phyloP scores from a whole-genome alignment of 345 rosid genomes.

The Euphorbia tirucalli region DNA sequence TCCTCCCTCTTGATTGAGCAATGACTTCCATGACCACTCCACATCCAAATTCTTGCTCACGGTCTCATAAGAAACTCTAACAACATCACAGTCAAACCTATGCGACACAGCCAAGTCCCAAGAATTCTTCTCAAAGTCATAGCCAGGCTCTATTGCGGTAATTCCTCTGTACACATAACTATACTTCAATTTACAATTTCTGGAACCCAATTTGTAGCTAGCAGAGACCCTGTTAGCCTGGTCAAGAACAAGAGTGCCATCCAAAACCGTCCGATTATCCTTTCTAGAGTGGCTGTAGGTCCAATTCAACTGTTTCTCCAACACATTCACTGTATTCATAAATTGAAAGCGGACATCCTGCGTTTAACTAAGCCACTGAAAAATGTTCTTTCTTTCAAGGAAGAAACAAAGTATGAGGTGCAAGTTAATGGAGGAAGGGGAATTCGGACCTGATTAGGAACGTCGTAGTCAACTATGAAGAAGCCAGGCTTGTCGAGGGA shows the following conservation, averaged over 20 bases:
- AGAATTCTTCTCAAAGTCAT: constrained; percentile 34
- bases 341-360: constrained; percentile 42
- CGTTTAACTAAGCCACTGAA: neutral
- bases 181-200: constrained; percentile 32
- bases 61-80: constrained; percentile 32
- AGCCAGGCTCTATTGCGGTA: constrained; percentile 31
- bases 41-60: constrained; percentile 27
- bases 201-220: constrained; percentile 23
- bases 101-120: constrained; percentile 38
- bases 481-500: constrained; percentile 31
- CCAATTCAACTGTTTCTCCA: constrained; percentile 33
- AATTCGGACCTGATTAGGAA: constrained; percentile 20
- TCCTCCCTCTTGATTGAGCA: constrained; percentile 21
- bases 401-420: neutral
- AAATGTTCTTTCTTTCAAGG: neutral
- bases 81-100: constrained; percentile 29
- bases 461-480: constrained; percentile 27
- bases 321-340: constrained; percentile 28
- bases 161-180: constrained; percentile 28
- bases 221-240: constrained; percentile 31
- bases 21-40: constrained; percentile 32
- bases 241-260: constrained; percentile 31
- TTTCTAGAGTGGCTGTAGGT: constrained; percentile 26
- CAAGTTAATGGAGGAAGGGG: neutral
- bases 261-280: constrained; percentile 29